Evolutionary conservation across 2,329 filamentous ascomycete species (phyloP).

Genomic region (Fusarium pseudocircinatum): DNA sequence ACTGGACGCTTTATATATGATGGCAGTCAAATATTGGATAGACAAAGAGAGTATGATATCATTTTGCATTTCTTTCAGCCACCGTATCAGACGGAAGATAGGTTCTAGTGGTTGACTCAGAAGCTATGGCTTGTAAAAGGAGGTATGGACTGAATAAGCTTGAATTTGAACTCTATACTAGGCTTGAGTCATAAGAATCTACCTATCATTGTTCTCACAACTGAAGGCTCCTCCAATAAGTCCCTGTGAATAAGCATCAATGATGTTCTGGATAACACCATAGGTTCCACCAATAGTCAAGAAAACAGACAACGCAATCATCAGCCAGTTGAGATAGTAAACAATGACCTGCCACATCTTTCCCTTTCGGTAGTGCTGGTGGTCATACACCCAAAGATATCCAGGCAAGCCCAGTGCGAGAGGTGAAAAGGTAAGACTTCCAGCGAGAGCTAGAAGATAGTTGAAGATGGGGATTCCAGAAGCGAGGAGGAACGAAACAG

Average conservation of each 20-base stretch:
- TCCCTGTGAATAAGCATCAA: conserved; percentile 12
- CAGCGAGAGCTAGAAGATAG: conserved; percentile 47
- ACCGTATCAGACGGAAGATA: background rate
- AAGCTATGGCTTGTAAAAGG: accelerated
- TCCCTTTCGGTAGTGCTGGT: conserved; percentile 17
- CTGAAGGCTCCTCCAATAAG: conserved; percentile 19
- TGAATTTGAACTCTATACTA: background rate
- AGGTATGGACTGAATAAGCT: too few relatives aligned
- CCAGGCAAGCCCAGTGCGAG: conserved; percentile 44
- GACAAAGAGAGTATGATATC: background rate
- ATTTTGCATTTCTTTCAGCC: background rate
- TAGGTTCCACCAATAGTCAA: conserved; percentile 18
- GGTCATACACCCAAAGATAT: conserved; percentile 38
- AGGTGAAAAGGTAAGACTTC: conserved; percentile 45
- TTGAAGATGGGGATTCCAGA: conserved; percentile 44
- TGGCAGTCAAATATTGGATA: background rate
- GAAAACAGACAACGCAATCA: conserved; percentile 9
- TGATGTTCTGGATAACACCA: conserved; percentile 19
- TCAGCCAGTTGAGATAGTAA: conserved; percentile 19
- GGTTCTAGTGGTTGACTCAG: too few relatives aligned
- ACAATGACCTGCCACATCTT: background rate
- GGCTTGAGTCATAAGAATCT: background rate
- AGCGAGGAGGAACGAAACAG: conserved; percentile 36
- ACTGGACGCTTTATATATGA: accelerated
- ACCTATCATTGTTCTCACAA: conserved; percentile 15